These are phyloP conservation scores for Clarireedia homoeocarpa DNA, from an alignment of 2,329 filamentous ascomycete genomes.

Conservation along the genomic window DNA sequence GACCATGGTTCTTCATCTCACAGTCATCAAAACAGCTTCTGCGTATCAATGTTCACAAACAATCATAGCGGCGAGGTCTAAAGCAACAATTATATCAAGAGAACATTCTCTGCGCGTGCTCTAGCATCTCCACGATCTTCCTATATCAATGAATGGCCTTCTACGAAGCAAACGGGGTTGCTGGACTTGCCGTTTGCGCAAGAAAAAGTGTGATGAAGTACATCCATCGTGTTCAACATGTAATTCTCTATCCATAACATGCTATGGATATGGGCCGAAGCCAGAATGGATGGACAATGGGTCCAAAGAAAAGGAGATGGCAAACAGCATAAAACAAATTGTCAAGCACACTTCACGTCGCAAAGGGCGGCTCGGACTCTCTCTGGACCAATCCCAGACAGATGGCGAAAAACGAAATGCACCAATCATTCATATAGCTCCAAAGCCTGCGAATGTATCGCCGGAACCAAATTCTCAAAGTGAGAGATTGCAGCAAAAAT, in stretches of 20 bases:
- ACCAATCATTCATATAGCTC: slow-evolving; percentile 1
- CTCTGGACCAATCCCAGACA: background rate
- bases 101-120: too few relatives aligned
- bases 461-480: background rate
- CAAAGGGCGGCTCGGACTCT: slow-evolving; percentile 19
- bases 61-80: too few relatives aligned
- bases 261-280: slow-evolving; percentile 40
- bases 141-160: background rate
- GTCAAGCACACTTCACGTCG: slow-evolving; percentile 46
- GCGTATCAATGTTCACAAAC: too few relatives aligned
- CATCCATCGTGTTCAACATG: slow-evolving; percentile 46
- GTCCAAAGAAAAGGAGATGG: slow-evolving; percentile 38
- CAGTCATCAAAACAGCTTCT: too few relatives aligned
- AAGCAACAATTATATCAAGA: too few relatives aligned
- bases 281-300: slow-evolving; percentile 25
- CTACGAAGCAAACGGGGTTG: slow-evolving; percentile 11
- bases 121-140: background rate
- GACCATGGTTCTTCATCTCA: too few relatives aligned
- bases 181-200: slow-evolving; percentile 44
- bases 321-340: slow-evolving; percentile 46
- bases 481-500: background rate
- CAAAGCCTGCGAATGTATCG: background rate
- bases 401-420: slow-evolving; percentile 3
- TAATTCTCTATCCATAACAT: slow-evolving; percentile 44
- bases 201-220: slow-evolving; percentile 49